Evolutionary conservation across 768 basidiomycete species (phyloP).

Genomic region (Rhodotorula sphaerocarpa): DNA sequence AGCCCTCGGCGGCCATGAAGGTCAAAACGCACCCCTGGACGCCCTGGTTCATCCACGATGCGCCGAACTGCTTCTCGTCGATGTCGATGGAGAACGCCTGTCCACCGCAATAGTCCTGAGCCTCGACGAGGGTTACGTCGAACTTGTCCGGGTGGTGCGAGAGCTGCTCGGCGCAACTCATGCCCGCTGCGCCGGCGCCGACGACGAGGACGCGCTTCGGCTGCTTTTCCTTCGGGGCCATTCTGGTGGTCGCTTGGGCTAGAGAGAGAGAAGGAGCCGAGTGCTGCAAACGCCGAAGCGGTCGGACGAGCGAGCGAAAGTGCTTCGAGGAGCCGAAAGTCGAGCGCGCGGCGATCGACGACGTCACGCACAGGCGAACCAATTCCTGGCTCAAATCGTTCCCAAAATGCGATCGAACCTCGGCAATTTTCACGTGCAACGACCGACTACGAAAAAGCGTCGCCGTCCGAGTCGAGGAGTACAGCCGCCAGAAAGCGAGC

Average conservation of each 20-base stretch:
- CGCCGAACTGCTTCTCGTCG: constrained; percentile 44
- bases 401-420: too few relatives aligned
- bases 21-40: constrained; percentile 42
- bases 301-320: background rate
- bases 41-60: constrained; percentile 48
- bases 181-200: constrained; percentile 46
- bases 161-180: constrained; percentile 47
- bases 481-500: too few relatives aligned
- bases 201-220: constrained; percentile 46
- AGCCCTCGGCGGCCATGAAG: too few relatives aligned
- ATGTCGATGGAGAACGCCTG: constrained; percentile 47
- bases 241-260: background rate
- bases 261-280: background rate
- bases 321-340: too few relatives aligned
- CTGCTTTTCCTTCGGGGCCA: background rate
- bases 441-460: too few relatives aligned
- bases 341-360: too few relatives aligned
- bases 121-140: constrained; percentile 40
- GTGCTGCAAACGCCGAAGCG: background rate
- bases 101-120: constrained; percentile 46
- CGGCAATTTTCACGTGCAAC: too few relatives aligned
- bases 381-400: too few relatives aligned
- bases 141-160: constrained; percentile 45
- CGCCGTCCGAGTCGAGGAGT: too few relatives aligned
- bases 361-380: too few relatives aligned